A percentile compares a stretch with the other conserved stretches of the same genome.
Conservation (phyloP, 1,284 basidiomycete genomes). For the Fistulinella cinereoalba region DNA sequence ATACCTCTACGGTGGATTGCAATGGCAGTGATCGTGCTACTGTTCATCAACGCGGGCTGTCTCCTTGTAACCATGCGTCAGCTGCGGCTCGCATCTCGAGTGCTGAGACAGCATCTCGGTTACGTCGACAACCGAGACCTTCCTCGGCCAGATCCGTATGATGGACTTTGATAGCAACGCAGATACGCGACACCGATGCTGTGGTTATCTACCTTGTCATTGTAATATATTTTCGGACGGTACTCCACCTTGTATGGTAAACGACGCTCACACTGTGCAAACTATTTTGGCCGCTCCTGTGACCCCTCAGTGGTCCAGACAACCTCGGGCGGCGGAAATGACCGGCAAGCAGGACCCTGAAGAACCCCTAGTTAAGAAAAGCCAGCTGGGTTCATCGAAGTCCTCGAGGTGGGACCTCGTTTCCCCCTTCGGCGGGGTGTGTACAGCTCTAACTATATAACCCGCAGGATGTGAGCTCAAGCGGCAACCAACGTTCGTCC, state of each 20-base stretch:
- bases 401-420: no score
- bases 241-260: no score
- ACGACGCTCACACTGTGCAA: neutral
- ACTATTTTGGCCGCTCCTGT: neutral
- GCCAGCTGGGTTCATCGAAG: no score
- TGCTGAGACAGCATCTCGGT: slow-evolving; percentile 18
- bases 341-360: neutral
- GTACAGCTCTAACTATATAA: slow-evolving; percentile 15
- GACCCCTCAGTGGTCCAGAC: no score
- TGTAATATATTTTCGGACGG: slow-evolving; percentile 7
- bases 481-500: no score
- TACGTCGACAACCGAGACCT: slow-evolving; percentile 26
- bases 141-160: slow-evolving; percentile 29
- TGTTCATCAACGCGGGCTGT: slow-evolving; percentile 24
- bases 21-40: slow-evolving; percentile 19
- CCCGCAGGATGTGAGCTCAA: neutral
- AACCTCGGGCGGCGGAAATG: neutral
- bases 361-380: neutral
- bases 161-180: slow-evolving; percentile 24
- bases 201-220: no score
- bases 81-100: slow-evolving; percentile 15
- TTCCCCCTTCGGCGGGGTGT: no score
- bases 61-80: slow-evolving; percentile 16
- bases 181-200: no score
- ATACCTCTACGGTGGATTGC: slow-evolving; percentile 11